These are phyloP conservation scores for Apiospora sp. DNA, from an alignment of 2,329 filamentous ascomycete genomes.

Conservation along the genomic window DNA sequence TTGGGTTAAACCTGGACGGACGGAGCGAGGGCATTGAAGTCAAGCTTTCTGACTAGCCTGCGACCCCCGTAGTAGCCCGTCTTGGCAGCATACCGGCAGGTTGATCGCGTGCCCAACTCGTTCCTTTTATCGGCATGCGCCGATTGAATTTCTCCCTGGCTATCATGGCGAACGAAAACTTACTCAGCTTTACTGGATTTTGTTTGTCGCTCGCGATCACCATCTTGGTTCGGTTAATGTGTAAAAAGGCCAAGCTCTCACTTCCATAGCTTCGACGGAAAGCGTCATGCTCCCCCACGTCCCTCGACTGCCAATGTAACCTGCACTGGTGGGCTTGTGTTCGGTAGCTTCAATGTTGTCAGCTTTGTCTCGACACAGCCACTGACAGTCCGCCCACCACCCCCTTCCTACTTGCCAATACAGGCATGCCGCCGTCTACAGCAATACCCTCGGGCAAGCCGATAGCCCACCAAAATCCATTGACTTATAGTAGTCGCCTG, in stretches of 20 bases:
- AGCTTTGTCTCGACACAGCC: conserved; percentile 37
- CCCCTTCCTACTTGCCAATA: background rate
- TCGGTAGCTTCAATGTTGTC: no score
- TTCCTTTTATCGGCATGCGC: background rate
- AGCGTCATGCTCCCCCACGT: background rate
- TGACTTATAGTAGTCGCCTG: background rate
- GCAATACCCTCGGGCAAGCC: background rate
- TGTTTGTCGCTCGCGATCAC: background rate
- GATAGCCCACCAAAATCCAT: background rate
- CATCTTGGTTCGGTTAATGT: background rate
- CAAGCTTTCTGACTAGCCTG: conserved; percentile 9
- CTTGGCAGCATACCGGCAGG: background rate
- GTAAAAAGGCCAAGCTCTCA: background rate
- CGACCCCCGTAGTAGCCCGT: background rate
- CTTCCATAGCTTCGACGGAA: background rate
- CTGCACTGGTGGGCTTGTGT: no score
- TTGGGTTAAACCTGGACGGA: background rate
- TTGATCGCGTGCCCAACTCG: background rate
- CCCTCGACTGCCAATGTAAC: no score
- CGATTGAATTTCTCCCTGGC: background rate
- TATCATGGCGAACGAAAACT: background rate
- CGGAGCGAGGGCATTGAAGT: background rate
- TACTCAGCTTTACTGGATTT: no score
- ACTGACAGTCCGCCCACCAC: background rate
- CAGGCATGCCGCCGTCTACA: no score